Evolutionary conservation across 2,329 filamentous ascomycete species (phyloP).

Genomic region (Colletotrichum nymphaeae): DNA sequence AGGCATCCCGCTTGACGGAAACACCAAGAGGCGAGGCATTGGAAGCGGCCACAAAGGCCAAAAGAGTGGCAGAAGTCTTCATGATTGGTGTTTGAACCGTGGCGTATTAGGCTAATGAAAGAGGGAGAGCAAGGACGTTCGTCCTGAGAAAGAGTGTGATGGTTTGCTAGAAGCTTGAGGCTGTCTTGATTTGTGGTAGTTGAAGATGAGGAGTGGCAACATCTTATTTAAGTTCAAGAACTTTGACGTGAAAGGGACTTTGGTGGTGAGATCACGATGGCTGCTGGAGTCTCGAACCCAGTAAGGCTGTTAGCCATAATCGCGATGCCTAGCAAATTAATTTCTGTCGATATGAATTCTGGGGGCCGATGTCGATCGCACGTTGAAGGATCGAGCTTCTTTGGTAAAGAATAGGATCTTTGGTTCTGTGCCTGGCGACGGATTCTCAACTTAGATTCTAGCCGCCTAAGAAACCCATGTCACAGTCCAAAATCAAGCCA

Average conservation of each 20-base stretch:
- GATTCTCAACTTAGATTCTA: background rate
- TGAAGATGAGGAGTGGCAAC: background rate
- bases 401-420: background rate
- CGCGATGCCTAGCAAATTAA: background rate
- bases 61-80: slow-evolving; percentile 4
- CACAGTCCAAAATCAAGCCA: background rate
- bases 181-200: background rate
- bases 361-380: background rate
- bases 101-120: background rate
- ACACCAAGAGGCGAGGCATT: slow-evolving; percentile 1
- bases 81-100: background rate
- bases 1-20: background rate
- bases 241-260: background rate
- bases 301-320: background rate
- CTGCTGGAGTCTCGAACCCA: background rate
- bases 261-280: background rate
- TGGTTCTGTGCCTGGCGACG: background rate
- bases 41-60: background rate
- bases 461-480: background rate
- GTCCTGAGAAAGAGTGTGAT: background rate
- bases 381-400: background rate
- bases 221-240: background rate
- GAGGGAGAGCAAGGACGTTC: background rate
- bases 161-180: background rate
- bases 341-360: background rate